These are phyloP conservation scores for Annona squamosa DNA, from an alignment of 164 flowering plant species.

Conservation along the genomic window DNA sequence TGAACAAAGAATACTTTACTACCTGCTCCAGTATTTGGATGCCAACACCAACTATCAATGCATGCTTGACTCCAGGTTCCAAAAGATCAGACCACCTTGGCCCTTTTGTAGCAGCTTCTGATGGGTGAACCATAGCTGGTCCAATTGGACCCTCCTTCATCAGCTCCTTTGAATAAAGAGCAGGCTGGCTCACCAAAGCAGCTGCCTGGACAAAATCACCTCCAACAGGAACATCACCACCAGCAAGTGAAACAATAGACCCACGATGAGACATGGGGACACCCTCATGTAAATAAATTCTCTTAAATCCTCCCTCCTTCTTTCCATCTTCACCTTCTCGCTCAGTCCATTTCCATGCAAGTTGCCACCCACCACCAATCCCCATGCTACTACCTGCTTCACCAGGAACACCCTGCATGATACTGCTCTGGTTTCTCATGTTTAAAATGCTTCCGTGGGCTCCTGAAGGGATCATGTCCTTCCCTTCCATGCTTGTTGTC, in stretches of 20 bases:
- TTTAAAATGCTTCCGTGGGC: conserved; percentile 38
- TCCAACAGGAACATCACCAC: conserved; percentile 25
- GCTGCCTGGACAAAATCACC: conserved; percentile 43
- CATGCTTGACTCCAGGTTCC: conserved; percentile 55
- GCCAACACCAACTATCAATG: conserved; percentile 48
- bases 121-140: conserved; percentile 49
- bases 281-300: conserved; percentile 52
- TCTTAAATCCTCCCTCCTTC: conserved; percentile 40
- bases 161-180: conserved; percentile 43
- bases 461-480: conserved; percentile 27
- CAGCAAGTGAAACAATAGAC: conserved; percentile 45
- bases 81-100: conserved; percentile 40
- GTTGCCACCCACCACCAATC: conserved; percentile 63
- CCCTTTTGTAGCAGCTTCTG: conserved; percentile 31
- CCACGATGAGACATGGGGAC: conserved; percentile 38
- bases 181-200: conserved; percentile 52
- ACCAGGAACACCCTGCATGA: conserved; percentile 30
- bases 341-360: conserved; percentile 50
- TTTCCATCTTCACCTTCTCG: conserved; percentile 42
- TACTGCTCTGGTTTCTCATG: conserved; percentile 34
- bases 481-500: conserved; percentile 33
- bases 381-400: conserved; percentile 36
- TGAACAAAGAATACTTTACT: background rate
- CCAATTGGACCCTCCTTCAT: conserved; percentile 39
- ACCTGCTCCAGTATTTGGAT: conserved; percentile 64